Evolutionary conservation across 305 asterid species (phyloP).

Genomic region (Salvia sclarea): DNA sequence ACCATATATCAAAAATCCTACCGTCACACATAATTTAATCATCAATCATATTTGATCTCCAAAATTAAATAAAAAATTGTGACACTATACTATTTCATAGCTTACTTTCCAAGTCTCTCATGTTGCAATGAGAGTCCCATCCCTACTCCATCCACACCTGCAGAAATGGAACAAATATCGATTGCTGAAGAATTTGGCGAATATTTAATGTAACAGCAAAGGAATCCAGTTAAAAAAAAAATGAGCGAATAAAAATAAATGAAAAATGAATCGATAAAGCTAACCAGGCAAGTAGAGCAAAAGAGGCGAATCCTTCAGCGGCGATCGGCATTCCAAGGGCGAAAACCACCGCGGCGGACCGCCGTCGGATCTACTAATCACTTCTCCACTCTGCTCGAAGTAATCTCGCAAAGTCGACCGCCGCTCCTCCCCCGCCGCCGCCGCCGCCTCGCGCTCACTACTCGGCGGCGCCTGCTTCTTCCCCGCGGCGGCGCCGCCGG

Average conservation of each 20-base stretch:
- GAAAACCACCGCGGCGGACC: constrained; percentile 88
- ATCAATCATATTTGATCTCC: not conserved
- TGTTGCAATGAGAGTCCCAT: constrained; percentile 65
- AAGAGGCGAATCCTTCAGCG: constrained; percentile 47
- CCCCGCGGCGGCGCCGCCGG: constrained; percentile 28
- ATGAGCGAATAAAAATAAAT: not conserved
- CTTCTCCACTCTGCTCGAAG: constrained; percentile 43
- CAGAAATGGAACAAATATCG: constrained; percentile 1
- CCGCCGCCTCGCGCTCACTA: not conserved
- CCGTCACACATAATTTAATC: not conserved
- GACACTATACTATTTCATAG: not conserved
- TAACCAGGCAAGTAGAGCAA: constrained; percentile 72
- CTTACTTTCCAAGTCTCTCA: constrained; percentile 60
- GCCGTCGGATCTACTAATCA: constrained; percentile 48
- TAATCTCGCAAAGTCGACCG: constrained; percentile 46
- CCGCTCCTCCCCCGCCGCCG: constrained; percentile 19
- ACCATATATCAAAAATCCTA: constrained; percentile 80
- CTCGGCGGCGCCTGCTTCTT: constrained; percentile 21
- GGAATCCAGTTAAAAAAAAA: not conserved
- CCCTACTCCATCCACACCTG: constrained; percentile 75
- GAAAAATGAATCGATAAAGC: too few species aligned
- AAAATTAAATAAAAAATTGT: not conserved
- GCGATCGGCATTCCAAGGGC: constrained; percentile 54
- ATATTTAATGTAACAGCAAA: too few species aligned
- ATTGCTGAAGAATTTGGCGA: not conserved